phyloP scores from a whole-genome alignment of 805 yeast genomes.

The Cephaloascus albidus region DNA sequence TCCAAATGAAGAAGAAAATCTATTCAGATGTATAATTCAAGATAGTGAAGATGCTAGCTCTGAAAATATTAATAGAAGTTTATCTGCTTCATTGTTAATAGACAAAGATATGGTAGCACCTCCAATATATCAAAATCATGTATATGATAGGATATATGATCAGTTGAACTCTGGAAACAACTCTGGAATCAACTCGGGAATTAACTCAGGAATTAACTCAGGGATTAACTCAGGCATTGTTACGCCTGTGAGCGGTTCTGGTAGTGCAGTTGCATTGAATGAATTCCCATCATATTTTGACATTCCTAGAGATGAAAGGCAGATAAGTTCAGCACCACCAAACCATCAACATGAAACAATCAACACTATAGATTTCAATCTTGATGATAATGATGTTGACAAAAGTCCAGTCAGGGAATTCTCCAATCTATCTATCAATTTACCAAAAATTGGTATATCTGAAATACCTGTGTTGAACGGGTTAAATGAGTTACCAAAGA shows the following conservation, averaged over 20 bases:
- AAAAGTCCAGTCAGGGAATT: too few relatives aligned
- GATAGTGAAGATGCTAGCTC: neutral
- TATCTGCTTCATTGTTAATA: conserved; percentile 2
- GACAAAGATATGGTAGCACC: conserved; percentile 22
- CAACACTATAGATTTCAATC: too few relatives aligned
- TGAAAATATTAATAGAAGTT: neutral
- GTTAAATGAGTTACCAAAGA: neutral
- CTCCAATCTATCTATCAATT: neutral
- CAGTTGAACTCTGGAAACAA: conserved; percentile 28
- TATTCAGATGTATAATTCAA: neutral
- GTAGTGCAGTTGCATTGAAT: conserved; percentile 5
- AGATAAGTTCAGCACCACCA: neutral
- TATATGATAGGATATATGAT: conserved; percentile 27
- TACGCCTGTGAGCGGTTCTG: neutral
- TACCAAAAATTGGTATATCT: conserved; percentile 2
- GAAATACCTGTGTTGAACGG: conserved; percentile 1
- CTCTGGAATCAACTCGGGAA: conserved; percentile 11
- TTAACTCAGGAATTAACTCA: conserved; percentile 5
- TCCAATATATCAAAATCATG: conserved; percentile 30
- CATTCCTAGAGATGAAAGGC: conserved; percentile 8
- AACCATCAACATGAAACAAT: neutral
- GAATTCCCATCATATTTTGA: conserved; percentile 23
- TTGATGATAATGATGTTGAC: too few relatives aligned
- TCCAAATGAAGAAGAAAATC: neutral
- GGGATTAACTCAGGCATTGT: neutral